Conservation (phyloP, 345 rosid species). For the Pistacia vera region DNA sequence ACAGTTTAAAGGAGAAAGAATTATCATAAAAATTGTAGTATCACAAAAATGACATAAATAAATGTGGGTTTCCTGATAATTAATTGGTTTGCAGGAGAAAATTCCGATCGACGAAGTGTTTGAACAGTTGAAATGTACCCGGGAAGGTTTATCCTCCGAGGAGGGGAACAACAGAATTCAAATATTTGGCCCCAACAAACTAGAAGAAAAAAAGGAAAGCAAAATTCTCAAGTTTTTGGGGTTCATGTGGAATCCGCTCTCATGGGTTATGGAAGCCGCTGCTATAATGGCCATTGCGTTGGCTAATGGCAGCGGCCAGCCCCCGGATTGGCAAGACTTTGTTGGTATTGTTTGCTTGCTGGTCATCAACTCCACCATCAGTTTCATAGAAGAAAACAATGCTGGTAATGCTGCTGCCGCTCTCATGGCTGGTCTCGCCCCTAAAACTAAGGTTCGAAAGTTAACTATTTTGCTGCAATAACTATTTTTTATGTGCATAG, state of each 20-base stretch:
- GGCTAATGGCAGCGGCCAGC: slow-evolving; percentile 71
- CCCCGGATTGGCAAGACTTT: slow-evolving; percentile 85
- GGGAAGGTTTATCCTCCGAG: slow-evolving; percentile 56
- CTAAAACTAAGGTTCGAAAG: slow-evolving; percentile 69
- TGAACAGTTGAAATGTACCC: slow-evolving; percentile 77
- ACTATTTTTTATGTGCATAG: not conserved
- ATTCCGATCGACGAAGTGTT: slow-evolving; percentile 91
- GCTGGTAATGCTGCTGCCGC: slow-evolving; percentile 95
- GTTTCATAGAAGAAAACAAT: slow-evolving; percentile 84
- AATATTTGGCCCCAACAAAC: slow-evolving; percentile 89
- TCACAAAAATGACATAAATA: not conserved
- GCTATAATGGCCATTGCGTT: slow-evolving; percentile 87
- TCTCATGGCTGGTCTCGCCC: slow-evolving; percentile 80
- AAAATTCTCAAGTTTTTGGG: slow-evolving; percentile 80
- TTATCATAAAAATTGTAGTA: no score
- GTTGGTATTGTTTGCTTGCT: slow-evolving; percentile 72
- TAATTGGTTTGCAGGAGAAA: slow-evolving; percentile 51
- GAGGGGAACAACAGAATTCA: slow-evolving; percentile 80
- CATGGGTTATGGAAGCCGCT: slow-evolving; percentile 94
- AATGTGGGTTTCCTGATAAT: not conserved
- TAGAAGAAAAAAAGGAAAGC: slow-evolving; percentile 94
- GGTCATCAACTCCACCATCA: slow-evolving; percentile 80
- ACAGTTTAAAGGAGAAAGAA: no score
- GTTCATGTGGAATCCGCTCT: slow-evolving; percentile 92
- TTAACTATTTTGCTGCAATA: not conserved